Percentiles rank a stretch among this genome's conserved stretches.
phyloP scores from a whole-genome alignment of 2,329 filamentous ascomycete species.

The Cladophialophora chaetospira region DNA sequence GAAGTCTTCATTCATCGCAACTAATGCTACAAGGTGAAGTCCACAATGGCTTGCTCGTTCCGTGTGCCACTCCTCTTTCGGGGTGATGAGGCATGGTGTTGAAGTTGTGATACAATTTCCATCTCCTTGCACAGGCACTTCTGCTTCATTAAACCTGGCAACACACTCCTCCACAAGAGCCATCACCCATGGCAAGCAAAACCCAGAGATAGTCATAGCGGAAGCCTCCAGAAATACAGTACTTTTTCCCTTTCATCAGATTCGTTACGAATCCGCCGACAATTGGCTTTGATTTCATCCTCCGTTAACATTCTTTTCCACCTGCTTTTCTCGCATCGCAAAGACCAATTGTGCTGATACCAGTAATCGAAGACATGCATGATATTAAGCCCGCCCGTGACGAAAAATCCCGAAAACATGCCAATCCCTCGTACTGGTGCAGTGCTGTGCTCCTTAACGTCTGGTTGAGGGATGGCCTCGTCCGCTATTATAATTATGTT shows the following conservation, averaged over 20 bases:
- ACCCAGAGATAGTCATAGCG: neutral
- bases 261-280: neutral
- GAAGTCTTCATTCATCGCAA: neutral
- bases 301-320: neutral
- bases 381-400: too few species aligned
- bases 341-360: too few species aligned
- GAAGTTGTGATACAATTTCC: neutral
- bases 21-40: neutral
- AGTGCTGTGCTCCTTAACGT: neutral
- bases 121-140: neutral
- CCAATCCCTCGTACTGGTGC: neutral
- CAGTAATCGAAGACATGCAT: too few species aligned
- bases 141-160: too few species aligned
- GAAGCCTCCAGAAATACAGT: neutral
- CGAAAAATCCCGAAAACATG: slow-evolving; percentile 5
- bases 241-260: neutral
- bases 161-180: too few species aligned
- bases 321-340: neutral
- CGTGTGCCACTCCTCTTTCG: too few species aligned
- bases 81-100: too few species aligned
- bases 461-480: neutral
- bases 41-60: neutral
- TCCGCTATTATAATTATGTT: slow-evolving; percentile 7
- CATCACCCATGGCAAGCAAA: too few species aligned
- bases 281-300: neutral